phyloP scores from a whole-genome alignment of 2,329 filamentous ascomycete species.

The Stagonosporopsis tanaceti region DNA sequence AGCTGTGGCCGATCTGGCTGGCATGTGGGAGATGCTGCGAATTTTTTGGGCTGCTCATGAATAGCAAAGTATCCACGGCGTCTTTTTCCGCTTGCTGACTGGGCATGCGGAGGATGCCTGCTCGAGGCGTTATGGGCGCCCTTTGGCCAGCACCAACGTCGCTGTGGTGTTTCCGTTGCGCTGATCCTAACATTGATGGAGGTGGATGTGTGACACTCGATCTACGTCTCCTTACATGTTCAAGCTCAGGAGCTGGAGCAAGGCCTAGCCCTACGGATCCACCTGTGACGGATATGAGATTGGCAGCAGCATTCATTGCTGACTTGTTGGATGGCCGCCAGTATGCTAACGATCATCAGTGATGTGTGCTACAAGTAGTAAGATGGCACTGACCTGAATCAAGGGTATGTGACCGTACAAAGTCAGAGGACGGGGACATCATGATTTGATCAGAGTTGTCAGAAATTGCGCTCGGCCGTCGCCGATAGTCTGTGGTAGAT shows the following conservation, averaged over 20 bases:
- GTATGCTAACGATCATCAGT: constrained; percentile 30
- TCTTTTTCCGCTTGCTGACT: constrained; percentile 79
- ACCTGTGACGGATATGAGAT: constrained; percentile 41
- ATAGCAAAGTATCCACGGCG: constrained; percentile 79
- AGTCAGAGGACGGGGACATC: constrained; percentile 44
- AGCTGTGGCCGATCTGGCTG: constrained; percentile 39
- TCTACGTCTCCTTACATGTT: constrained; percentile 45
- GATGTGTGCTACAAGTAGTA: background rate
- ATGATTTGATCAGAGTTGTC: constrained; percentile 47
- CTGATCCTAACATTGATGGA: constrained; percentile 40
- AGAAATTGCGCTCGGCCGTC: constrained; percentile 48
- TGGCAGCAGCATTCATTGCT: constrained; percentile 38
- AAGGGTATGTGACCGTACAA: constrained; percentile 31
- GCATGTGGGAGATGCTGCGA: constrained; percentile 53
- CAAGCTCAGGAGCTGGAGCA: constrained; percentile 46
- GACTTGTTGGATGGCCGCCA: constrained; percentile 40
- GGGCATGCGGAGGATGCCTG: constrained; percentile 69
- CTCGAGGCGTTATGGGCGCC: constrained; percentile 44
- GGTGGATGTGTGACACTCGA: constrained; percentile 45
- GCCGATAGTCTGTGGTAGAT: constrained; percentile 32
- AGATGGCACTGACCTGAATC: constrained; percentile 34
- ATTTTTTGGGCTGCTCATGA: constrained; percentile 82
- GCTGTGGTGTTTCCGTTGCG: constrained; percentile 45
- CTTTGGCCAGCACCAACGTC: constrained; percentile 37
- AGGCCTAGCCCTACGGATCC: constrained; percentile 34